These are phyloP conservation scores for Gyromitra esculenta DNA, from an alignment of 2,329 filamentous ascomycete species.

Conservation along the genomic window DNA sequence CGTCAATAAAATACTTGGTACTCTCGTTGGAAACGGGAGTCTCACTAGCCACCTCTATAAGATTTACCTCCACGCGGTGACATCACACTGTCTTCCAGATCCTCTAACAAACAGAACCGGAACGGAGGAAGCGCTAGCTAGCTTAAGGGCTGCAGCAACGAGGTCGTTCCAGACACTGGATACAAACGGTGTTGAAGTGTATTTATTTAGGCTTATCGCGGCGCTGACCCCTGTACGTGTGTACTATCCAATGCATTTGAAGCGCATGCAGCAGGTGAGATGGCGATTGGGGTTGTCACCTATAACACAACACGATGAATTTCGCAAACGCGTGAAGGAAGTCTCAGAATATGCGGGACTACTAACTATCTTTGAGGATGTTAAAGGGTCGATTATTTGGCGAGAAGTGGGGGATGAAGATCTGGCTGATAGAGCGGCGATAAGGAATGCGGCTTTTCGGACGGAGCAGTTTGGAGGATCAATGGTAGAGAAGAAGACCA, in stretches of 20 bases:
- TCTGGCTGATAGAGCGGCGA: constrained; percentile 57
- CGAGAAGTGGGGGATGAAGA: constrained; percentile 22
- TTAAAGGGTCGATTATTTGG: constrained; percentile 36
- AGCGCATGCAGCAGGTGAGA: constrained; percentile 63
- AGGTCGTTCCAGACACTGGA: constrained; percentile 63
- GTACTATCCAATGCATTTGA: constrained; percentile 63
- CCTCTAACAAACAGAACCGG: constrained; percentile 65
- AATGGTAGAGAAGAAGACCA: constrained; percentile 55
- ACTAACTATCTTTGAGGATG: constrained; percentile 59
- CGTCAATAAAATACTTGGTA: constrained; percentile 65
- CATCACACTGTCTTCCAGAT: constrained; percentile 66
- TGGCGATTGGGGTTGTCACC: constrained; percentile 62
- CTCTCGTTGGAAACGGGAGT: constrained; percentile 65
- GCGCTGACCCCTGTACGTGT: constrained; percentile 62
- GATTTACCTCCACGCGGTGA: constrained; percentile 67
- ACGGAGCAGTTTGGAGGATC: constrained; percentile 60
- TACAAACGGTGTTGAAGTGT: constrained; percentile 57
- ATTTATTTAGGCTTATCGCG: constrained; percentile 61
- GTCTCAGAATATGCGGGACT: constrained; percentile 60
- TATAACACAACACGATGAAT: constrained; percentile 63
- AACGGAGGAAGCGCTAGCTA: constrained; percentile 66
- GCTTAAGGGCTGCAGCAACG: constrained; percentile 65
- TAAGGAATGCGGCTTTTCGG: constrained; percentile 59
- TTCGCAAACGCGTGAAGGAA: constrained; percentile 59
- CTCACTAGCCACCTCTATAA: constrained; percentile 67